Conservation (phyloP, 257 asterid species). For the Salvia miltiorrhiza region DNA sequence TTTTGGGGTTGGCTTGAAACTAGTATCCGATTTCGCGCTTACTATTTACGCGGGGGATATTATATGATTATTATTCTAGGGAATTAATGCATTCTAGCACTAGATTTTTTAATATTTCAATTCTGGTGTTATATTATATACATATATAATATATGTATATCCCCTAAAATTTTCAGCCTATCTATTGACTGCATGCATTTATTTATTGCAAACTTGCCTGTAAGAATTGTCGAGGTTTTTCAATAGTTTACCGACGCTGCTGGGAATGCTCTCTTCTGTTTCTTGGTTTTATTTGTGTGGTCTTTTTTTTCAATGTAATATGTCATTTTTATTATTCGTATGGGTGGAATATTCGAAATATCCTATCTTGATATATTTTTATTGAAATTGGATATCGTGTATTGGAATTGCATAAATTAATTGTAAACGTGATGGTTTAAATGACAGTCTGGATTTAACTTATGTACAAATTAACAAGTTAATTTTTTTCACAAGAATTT, state of each 20-base stretch:
- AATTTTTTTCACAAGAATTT: too few relatives aligned
- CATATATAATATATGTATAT: conserved; percentile 2
- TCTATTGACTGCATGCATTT: conserved; percentile 9
- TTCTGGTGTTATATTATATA: neutral
- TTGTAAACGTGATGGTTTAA: too few relatives aligned
- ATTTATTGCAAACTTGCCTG: conserved; percentile 5
- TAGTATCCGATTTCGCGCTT: neutral
- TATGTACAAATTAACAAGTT: too few relatives aligned
- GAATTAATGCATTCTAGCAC: neutral
- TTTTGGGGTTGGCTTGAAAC: neutral
- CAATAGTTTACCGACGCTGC: neutral
- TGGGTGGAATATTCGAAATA: too few relatives aligned
- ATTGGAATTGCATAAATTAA: too few relatives aligned
- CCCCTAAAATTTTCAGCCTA: neutral
- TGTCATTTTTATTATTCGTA: too few relatives aligned
- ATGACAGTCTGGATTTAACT: too few relatives aligned
- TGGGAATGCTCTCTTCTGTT: neutral
- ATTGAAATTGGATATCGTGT: neutral
- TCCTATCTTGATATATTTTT: too few relatives aligned
- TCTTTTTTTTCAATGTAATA: neutral
- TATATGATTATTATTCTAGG: neutral
- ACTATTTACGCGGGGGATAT: neutral
- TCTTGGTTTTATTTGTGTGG: neutral
- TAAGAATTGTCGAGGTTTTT: neutral
- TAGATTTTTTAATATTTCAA: neutral